Base-by-base conservation (phyloP, 495 filamentous ascomycete genomes). In the Penicillium atrosanguineum region DNA sequence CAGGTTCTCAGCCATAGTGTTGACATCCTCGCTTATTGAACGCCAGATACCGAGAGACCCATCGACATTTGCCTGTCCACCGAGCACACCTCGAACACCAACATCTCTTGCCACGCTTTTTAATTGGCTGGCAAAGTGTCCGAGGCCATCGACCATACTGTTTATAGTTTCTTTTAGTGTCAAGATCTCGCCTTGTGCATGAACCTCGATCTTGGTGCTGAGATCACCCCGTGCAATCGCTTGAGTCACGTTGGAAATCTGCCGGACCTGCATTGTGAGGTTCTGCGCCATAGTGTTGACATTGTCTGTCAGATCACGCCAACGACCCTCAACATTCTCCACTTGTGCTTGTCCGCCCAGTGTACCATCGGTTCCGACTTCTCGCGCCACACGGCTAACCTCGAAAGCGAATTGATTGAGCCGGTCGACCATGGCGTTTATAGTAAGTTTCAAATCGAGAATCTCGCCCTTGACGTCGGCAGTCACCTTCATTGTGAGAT, bases 241-340 rank as follows among this genome's bases (percentile, higher is more conserved):
- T 16, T 90, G 92, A 1, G 91, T 96, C 54, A 96, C 91, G 57
- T 91, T 90, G 44, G 91, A 92, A 59, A 96, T 96, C 64, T 93
- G 90, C 62, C 91, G 87, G 48, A 96, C 91, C 69, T 96, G 91
- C 0, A 89, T 90, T 1, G 91, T 96, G 29, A 96, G 74, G 63
- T 96, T 96, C 76, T 89, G 92, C 59, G 91, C 91, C 90, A 96
- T 95, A 44, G 89, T 87, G 65, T 96, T 96, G 64, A 96, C 91
- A 52, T 93, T 95, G 63, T 95, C 89, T 9, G 91, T 96, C 52
- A 96, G 75, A 64, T 93, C 88, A 61, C 88, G 84, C 91, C 91
- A 96, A 23, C 89, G 92, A 36, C 91, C 91, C 70, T 96, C 88
- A 8, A 96, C 91, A 63, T 93, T 90, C 62, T 93, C 88, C 14